Percentiles rank a stretch among this genome's conserved stretches.
Evolutionary conservation across 495 filamentous ascomycete genomes (phyloP).

Genomic region (Xylaria cubensis): DNA sequence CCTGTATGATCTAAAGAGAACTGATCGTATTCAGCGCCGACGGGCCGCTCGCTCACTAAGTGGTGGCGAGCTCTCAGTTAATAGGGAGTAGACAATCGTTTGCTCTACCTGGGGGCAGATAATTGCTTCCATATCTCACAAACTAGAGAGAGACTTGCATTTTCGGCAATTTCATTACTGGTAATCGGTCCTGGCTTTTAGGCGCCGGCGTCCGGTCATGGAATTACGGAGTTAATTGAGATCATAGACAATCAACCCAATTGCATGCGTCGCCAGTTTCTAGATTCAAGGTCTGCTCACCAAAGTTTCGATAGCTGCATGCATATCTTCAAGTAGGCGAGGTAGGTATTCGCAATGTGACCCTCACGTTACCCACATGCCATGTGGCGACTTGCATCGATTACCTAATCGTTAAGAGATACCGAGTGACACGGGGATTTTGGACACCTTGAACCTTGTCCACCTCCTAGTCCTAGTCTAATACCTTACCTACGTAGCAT

Average conservation of each 20-base stretch:
- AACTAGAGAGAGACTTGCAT: neutral
- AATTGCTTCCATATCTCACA: neutral
- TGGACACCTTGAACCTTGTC: constrained; percentile 9
- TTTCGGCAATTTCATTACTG: neutral
- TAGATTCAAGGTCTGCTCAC: neutral
- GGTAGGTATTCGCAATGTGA: neutral
- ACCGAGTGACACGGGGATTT: neutral
- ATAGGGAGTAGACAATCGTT: neutral
- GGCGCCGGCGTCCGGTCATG: neutral
- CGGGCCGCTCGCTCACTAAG: constrained; percentile 14
- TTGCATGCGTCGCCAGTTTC: neutral
- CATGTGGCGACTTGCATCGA: neutral
- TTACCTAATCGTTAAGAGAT: constrained; percentile 14
- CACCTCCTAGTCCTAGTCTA: neutral
- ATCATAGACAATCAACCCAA: neutral
- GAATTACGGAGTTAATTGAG: neutral
- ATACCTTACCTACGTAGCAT: neutral
- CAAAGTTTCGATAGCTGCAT: neutral
- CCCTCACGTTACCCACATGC: constrained; percentile 9
- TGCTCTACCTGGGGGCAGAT: neutral
- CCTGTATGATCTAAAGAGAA: constrained; percentile 25
- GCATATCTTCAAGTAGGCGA: neutral
- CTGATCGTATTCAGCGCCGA: constrained; percentile 9
- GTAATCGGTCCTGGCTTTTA: neutral
- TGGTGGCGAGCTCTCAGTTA: constrained; percentile 10